Evolutionary conservation across 1,139 yeast species (phyloP), one percentile per base, ranked within the genome.

Genomic region (Kodamaea sp.): DNA sequence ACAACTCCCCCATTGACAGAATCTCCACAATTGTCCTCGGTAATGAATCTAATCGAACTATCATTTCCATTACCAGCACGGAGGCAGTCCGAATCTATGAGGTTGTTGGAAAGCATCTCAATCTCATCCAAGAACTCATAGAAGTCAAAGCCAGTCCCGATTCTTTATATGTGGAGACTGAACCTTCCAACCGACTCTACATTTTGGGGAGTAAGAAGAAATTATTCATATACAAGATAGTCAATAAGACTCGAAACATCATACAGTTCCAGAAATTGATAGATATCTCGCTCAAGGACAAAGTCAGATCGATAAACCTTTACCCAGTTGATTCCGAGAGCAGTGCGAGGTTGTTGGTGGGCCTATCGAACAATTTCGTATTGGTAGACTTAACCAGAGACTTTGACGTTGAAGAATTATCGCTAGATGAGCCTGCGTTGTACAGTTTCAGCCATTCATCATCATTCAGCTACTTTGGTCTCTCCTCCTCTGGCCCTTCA

Each of bases 21-120:
- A 49, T 63, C 12, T 34, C 42, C 15, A 31, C 43, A 5, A 32
- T 59, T 9, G 50, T 57, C 8, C 32, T 53, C 4, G 39, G 48
- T 16, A 41, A 36, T 7, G 58, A 51, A 26, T 36, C 38, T 19
- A 54, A 49, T 38, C 50, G 61, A 32, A 53, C 55, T 7, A 53
- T 63, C 7, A 46, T 68, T 12, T 50, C 59, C 4, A 48, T 66
- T 11, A 52, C 59, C 7, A 53, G 52, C 4, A 27, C 47, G 1
- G 68, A 61, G 9, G 35, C 49, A 1, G 42, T 66, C 4, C 50
- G 55, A 24, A 50, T 68, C 3, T 61, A 52, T 40, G 73, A 68
- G 40, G 50, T 59, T 33, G 63, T 61, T 2, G 72, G 72, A 0
- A 46, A 51, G 15, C 67, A 64, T 37, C 47, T 67, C 23, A 65